phyloP scores from a whole-genome alignment of 2,329 filamentous ascomycete species.

The Penicillium sp. region DNA sequence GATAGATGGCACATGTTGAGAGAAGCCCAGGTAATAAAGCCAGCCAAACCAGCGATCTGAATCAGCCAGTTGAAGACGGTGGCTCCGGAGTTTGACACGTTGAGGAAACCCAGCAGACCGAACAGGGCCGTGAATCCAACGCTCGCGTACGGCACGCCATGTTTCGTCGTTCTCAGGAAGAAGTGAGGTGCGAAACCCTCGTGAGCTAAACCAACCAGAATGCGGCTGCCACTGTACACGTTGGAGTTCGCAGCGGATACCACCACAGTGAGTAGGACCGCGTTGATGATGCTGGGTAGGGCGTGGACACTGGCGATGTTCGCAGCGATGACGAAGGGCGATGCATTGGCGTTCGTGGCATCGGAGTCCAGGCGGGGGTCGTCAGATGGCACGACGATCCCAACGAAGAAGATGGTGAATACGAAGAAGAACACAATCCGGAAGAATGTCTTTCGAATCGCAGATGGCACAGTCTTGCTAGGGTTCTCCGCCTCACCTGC shows the following conservation, averaged over 20 bases:
- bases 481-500: slow-evolving; percentile 73
- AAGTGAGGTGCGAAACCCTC: slow-evolving; percentile 6
- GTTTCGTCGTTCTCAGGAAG: slow-evolving; percentile 1
- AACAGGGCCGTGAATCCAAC: slow-evolving; percentile 6
- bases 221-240: slow-evolving; percentile 9
- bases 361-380: slow-evolving; percentile 51
- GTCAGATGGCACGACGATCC: slow-evolving; percentile 64
- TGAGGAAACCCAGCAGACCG: slow-evolving; percentile 7
- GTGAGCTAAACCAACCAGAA: slow-evolving; percentile 5
- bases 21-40: slow-evolving; percentile 9
- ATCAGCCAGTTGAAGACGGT: slow-evolving; percentile 11
- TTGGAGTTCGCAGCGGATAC: slow-evolving; percentile 9
- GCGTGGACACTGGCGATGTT: neutral
- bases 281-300: slow-evolving; percentile 10
- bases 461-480: slow-evolving; percentile 65
- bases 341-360: neutral
- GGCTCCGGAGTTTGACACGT: slow-evolving; percentile 3
- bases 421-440: slow-evolving; percentile 62
- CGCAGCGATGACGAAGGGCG: slow-evolving; percentile 9
- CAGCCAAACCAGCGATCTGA: slow-evolving; percentile 6
- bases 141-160: slow-evolving; percentile 3
- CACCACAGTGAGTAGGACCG: slow-evolving; percentile 4
- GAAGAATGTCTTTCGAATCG: slow-evolving; percentile 72
- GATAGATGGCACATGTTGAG: slow-evolving; percentile 5
- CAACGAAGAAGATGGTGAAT: slow-evolving; percentile 59